Conservation (phyloP, 139 green algal genomes). For the Chlorella vulgaris region DNA sequence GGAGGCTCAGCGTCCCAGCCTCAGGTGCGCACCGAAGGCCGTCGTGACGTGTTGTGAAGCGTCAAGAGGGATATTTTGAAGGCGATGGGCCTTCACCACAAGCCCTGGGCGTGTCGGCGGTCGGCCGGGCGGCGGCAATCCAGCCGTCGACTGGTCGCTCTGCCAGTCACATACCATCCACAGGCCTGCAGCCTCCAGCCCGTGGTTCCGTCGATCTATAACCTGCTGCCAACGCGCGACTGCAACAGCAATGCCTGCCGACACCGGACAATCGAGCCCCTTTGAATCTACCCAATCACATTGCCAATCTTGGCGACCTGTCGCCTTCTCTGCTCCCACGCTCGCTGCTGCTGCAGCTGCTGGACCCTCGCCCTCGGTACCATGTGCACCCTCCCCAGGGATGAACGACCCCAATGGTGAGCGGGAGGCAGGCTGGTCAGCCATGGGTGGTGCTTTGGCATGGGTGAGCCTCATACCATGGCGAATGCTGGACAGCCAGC, state of each 20-base stretch:
- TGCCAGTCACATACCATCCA: too few species aligned
- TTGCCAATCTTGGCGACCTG: not conserved
- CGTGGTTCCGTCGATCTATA: too few species aligned
- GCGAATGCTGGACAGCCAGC: too few species aligned
- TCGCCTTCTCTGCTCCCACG: not conserved
- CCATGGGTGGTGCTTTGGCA: not conserved
- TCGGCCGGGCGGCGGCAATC: too few species aligned
- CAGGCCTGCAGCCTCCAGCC: too few species aligned
- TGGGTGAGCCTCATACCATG: too few species aligned
- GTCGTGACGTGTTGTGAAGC: not conserved
- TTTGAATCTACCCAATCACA: not conserved
- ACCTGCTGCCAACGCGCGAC: too few species aligned
- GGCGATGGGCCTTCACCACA: not conserved
- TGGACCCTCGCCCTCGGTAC: constrained; percentile 55
- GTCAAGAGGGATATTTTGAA: too few species aligned
- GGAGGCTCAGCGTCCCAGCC: not conserved
- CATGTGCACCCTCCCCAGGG: constrained; percentile 62
- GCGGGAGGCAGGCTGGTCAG: not conserved
- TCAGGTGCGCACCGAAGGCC: not conserved
- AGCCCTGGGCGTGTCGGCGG: too few species aligned
- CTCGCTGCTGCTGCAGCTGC: not conserved
- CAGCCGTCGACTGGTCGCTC: too few species aligned
- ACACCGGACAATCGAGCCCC: not conserved
- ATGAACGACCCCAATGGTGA: constrained; percentile 76
- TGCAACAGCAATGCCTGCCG: too few species aligned